phyloP scores from a whole-genome alignment of 2,329 filamentous ascomycete species.

The Colletotrichum simmondsii region DNA sequence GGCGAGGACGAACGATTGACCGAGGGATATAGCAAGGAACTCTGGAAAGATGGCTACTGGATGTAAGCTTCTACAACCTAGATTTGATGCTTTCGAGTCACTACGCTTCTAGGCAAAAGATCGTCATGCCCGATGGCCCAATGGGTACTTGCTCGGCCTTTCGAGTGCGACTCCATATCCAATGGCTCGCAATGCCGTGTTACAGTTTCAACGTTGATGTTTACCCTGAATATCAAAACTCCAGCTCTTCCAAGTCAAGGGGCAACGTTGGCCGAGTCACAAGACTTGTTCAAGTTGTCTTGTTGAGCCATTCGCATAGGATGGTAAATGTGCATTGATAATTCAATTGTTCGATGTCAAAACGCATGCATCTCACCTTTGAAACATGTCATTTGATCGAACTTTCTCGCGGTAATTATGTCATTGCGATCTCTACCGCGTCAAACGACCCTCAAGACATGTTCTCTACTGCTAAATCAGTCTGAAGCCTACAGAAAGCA shows the following conservation, averaged over 20 bases:
- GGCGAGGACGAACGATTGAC: conserved; percentile 84
- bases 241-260: neutral
- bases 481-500: too few relatives aligned
- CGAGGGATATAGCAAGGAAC: conserved; percentile 83
- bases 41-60: conserved; percentile 76
- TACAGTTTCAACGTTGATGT: neutral
- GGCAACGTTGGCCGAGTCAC: neutral
- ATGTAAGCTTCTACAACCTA: neutral
- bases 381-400: neutral
- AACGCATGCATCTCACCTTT: neutral
- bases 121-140: neutral
- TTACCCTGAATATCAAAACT: neutral
- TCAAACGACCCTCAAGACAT: too few relatives aligned
- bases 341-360: neutral
- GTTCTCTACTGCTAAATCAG: too few relatives aligned
- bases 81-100: too few relatives aligned
- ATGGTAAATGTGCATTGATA: neutral
- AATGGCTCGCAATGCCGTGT: neutral
- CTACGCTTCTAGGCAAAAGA: too few relatives aligned
- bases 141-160: neutral
- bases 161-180: neutral
- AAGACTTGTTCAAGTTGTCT: neutral
- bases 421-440: too few relatives aligned
- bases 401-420: too few relatives aligned
- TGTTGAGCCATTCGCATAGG: neutral